Evolutionary conservation across 371 early-diverging fungal species (phyloP), one percentile per base, ranked within the genome.

Genomic region (Mortierella sp.): DNA sequence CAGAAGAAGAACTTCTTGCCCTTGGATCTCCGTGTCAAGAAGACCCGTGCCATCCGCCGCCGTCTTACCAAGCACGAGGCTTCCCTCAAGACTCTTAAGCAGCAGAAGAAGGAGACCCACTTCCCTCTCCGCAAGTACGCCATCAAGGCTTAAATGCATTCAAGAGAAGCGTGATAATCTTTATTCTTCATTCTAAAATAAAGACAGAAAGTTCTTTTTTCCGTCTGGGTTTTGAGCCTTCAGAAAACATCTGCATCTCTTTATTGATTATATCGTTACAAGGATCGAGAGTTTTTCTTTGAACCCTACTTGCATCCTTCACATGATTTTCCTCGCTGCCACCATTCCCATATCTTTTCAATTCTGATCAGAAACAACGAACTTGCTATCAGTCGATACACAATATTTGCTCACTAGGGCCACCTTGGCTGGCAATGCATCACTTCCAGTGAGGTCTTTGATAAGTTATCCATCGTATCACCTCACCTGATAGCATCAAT

Each of bases 11-110:
- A 96, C 92, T 93, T 93, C 91, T 72, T 90, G 47, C 98, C 97
- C 72, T 86, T 95, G 72, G 97, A 97, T 85, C 92, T 98, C 86
- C 95, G 97, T 79, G 87, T 85, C 86, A 98, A 98, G 94, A 94
- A 95, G 93, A 98, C 97, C 76, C 94, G 98, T 79, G 98, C 98
- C 76, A 93, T 97, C 87, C 96, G 98, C 70, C 95, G 97, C 76
- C 93, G 92, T 68, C 87, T 98, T 87, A 95, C 96, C 87, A 83
- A 86, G 81, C 66, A 79, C 72, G 95, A 96, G 87, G 84, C 84
- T 61, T 77, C 88, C 66, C 74, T 82, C 79, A 93, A 91, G 91
- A 92, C 93, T 59, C 76, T 89, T 66, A 90, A 89, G 86, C 92
- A 94, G 85, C 83, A 85, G 72, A 96, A 96, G 94, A 92, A 92